Base-by-base conservation (phyloP, 495 filamentous ascomycete species). In the Penicillium simplicissimum region DNA sequence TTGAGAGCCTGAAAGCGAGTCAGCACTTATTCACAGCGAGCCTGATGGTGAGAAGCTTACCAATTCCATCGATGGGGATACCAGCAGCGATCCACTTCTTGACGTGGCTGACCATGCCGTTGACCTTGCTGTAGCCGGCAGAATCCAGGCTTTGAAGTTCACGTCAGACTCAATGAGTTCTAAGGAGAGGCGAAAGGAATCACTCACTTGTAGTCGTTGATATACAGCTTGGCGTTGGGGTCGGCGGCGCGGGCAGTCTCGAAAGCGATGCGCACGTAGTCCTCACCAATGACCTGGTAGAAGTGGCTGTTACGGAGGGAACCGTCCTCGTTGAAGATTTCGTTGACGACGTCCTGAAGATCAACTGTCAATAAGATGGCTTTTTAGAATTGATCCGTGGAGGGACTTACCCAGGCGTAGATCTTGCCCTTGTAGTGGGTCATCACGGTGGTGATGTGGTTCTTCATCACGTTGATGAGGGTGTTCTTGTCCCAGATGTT, bases 41-140 rank as follows among this genome's bases (percentile, higher is more conserved):
- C 42, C 2, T 25, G 23, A 52, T 51, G 25, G 0, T 7, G 38
- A n/a, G 15, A 7, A 49, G 5, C 66, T 67, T 68, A 70, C 84
- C 84, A 56, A 92, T 90, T 63, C 89, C 88, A 70, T 92, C 88
- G 70, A 91, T 91, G 51, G 88, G 88, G 35, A 88, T 74, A 60
- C 88, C 88, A 11, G 75, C 80, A 11, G 81, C 77, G 45, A 88
- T 67, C 85, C 88, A 90, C 65, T 85, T 83, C 74, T 83, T 84
- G 69, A 90, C 88, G 67, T 88, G 77, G 45, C 60, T 72, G 45
- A 86, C 81, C 81, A 91, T 86, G 55, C 85, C 87, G 31, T 64
- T 77, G 34, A 82, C 84, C 73, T 90, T 90, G 61, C 79, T 72
- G 60, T 82, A 74, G 52, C 49, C 63, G 47, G 79, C 72, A 10